Percentiles rank a stretch among this genome's conserved stretches.
These are phyloP conservation scores for Cinchona pubescens DNA, from an alignment of 257 asterid genomes.

Conservation along the genomic window DNA sequence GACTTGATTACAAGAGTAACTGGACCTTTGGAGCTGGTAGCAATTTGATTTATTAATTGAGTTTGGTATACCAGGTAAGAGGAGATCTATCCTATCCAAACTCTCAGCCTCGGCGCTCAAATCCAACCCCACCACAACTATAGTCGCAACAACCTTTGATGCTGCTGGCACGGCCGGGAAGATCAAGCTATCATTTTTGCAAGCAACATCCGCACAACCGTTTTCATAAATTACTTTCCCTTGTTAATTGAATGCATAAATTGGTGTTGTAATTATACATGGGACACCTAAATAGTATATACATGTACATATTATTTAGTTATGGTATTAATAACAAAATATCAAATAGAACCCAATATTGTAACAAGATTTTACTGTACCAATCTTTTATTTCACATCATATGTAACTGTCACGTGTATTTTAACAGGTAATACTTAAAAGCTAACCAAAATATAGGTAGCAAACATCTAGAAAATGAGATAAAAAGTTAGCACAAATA, in stretches of 20 bases:
- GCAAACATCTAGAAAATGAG: too few relatives aligned
- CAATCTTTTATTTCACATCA: too few relatives aligned
- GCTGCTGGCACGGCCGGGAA: slow-evolving; percentile 39
- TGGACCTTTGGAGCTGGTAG: slow-evolving; percentile 35
- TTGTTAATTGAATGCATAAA: slow-evolving; percentile 25
- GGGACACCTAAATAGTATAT: slow-evolving; percentile 27
- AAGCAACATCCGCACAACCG: slow-evolving; percentile 38
- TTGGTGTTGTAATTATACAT: too few relatives aligned
- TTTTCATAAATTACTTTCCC: slow-evolving; percentile 18
- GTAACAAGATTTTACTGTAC: too few relatives aligned
- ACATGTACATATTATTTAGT: too few relatives aligned
- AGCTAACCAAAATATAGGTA: too few relatives aligned
- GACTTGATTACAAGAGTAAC: slow-evolving; percentile 40
- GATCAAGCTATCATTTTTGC: slow-evolving; percentile 24
- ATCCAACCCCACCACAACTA: slow-evolving; percentile 39
- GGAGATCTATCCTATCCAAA: slow-evolving; percentile 29
- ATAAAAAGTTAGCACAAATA: too few relatives aligned
- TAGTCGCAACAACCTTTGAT: slow-evolving; percentile 32
- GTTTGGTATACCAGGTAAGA: slow-evolving; percentile 45
- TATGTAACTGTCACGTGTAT: too few relatives aligned
- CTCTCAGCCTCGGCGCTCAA: slow-evolving; percentile 35
- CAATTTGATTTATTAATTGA: slow-evolving; percentile 30
- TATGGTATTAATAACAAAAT: too few relatives aligned
- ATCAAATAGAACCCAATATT: too few relatives aligned
- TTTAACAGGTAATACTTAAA: too few relatives aligned